Evolutionary conservation across 768 basidiomycete genomes (phyloP).

Genomic region (Lactifluus pinguis): DNA sequence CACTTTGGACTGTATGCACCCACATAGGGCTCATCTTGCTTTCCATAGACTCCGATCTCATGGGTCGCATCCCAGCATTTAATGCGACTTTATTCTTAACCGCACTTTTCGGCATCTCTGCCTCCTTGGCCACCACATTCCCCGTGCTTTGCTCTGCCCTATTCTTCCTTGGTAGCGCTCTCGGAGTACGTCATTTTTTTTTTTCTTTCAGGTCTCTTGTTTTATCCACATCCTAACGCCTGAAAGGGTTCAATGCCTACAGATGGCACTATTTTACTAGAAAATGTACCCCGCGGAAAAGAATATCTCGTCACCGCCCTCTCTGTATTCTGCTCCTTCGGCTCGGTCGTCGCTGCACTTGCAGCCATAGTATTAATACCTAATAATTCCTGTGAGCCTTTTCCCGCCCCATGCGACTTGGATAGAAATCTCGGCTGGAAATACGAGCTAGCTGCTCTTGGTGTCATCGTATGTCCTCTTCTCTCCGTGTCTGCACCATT

Average conservation of each 20-base stretch:
- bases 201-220: slow-evolving; percentile 1
- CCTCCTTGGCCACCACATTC: slow-evolving; percentile 69
- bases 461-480: slow-evolving; percentile 60
- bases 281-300: slow-evolving; percentile 89
- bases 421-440: slow-evolving; percentile 84
- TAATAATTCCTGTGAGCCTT: slow-evolving; percentile 50
- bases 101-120: slow-evolving; percentile 73
- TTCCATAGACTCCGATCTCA: slow-evolving; percentile 63
- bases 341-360: slow-evolving; percentile 77
- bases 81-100: slow-evolving; percentile 90
- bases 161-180: slow-evolving; percentile 86
- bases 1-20: background rate
- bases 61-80: slow-evolving; percentile 86
- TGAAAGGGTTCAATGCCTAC: slow-evolving; percentile 89
- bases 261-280: slow-evolving; percentile 84
- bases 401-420: slow-evolving; percentile 50
- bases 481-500: background rate
- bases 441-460: slow-evolving; percentile 67
- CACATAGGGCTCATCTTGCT: background rate
- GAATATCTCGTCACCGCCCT: slow-evolving; percentile 87
- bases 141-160: slow-evolving; percentile 59
- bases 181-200: slow-evolving; percentile 53
- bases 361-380: slow-evolving; percentile 79
- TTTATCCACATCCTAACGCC: background rate
- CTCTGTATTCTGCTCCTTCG: slow-evolving; percentile 93